phyloP scores from a whole-genome alignment of 2,329 filamentous ascomycete genomes.

The Fusarium tupiense region DNA sequence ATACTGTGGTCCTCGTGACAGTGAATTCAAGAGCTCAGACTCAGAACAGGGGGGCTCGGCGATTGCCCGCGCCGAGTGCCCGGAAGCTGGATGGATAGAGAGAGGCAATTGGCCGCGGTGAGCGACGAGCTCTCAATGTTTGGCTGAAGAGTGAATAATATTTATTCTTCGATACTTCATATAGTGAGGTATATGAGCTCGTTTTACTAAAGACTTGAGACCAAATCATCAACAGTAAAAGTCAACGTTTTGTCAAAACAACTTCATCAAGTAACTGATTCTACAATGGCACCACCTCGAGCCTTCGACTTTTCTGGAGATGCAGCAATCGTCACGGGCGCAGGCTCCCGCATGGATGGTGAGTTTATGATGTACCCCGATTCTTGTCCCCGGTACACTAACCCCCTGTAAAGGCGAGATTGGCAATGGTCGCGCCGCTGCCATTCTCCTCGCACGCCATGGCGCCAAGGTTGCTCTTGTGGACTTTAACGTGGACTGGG shows the following conservation, averaged over 20 bases:
- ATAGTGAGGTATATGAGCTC: background rate
- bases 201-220: background rate
- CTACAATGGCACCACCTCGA: background rate
- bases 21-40: background rate
- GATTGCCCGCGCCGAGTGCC: background rate
- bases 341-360: constrained; percentile 3
- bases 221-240: background rate
- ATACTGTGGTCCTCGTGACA: background rate
- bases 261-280: background rate
- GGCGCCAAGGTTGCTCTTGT: constrained; percentile 2
- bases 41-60: background rate
- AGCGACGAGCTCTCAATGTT: background rate
- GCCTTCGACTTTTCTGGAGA: background rate
- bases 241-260: background rate
- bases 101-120: background rate
- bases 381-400: background rate
- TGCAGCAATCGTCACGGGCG: constrained; percentile 1
- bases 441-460: constrained; percentile 1
- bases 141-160: background rate
- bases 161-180: background rate
- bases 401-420: background rate
- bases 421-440: constrained; percentile 2
- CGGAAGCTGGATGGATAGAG: background rate
- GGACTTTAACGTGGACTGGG: constrained; percentile 4
- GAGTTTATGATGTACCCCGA: background rate